Evolutionary conservation across 768 basidiomycete genomes (phyloP).

Genomic region (Termitomyces sp.): DNA sequence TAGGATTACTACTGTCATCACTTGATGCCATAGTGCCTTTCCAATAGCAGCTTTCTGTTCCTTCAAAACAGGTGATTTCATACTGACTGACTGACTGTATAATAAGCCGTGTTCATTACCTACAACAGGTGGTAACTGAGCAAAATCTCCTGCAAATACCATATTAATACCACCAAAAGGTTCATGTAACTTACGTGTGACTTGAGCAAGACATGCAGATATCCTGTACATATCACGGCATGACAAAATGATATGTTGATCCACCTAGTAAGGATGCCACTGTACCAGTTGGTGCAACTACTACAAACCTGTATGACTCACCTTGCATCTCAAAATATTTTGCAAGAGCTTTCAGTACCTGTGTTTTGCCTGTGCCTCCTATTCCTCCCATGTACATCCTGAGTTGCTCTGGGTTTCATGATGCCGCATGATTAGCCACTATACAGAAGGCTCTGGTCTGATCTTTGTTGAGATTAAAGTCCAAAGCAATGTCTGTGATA

Average conservation of each 20-base stretch:
- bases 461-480: not conserved
- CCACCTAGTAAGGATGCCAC: conserved; percentile 16
- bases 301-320: conserved; percentile 1
- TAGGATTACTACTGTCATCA: conserved; percentile 29
- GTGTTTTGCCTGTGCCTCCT: conserved; percentile 18
- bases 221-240: not conserved
- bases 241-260: conserved; percentile 15
- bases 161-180: conserved; percentile 23
- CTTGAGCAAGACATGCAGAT: too few species aligned
- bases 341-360: conserved; percentile 10
- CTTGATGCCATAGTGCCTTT: conserved; percentile 27
- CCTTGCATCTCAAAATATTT: conserved; percentile 7
- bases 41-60: conserved; percentile 21
- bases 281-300: conserved; percentile 16
- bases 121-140: conserved; percentile 33
- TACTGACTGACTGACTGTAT: conserved; percentile 16
- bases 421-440: conserved; percentile 1
- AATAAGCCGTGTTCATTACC: conserved; percentile 11
- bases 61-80: not conserved
- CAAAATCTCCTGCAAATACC: conserved; percentile 43
- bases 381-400: conserved; percentile 5
- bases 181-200: too few species aligned
- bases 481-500: not conserved
- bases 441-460: not conserved
- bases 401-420: not conserved